Conservation (phyloP, 169 alveolate genomes). For the Fabrea salina region DNA sequence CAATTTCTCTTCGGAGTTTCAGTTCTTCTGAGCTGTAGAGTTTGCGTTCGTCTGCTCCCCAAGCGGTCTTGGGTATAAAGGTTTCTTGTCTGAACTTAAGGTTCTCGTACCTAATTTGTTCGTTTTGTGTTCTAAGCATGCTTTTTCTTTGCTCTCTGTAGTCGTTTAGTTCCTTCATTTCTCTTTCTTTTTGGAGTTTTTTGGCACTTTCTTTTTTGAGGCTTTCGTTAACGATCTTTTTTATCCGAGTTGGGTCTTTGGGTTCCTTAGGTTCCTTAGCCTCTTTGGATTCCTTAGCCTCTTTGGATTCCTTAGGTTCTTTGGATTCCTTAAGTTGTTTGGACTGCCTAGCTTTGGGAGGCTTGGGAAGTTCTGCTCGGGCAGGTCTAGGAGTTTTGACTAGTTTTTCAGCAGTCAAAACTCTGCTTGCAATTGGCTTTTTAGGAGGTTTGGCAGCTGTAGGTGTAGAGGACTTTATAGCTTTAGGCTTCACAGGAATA, state of each 20-base stretch:
- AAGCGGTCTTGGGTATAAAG: neutral
- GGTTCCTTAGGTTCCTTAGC: no score
- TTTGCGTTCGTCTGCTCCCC: slow-evolving; percentile 22
- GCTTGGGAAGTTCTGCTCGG: no score
- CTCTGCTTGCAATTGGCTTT: no score
- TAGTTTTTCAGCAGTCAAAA: no score
- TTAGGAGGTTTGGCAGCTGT: no score
- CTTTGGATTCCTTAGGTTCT: no score
- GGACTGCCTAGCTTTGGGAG: no score
- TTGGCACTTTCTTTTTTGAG: neutral
- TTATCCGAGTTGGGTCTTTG: neutral
- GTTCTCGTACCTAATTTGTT: neutral
- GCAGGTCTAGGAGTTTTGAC: no score
- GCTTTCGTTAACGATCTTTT: neutral
- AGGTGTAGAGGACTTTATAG: no score
- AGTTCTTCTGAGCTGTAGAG: neutral
- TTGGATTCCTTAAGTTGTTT: no score
- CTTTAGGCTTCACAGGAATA: neutral
- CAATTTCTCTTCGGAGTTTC: neutral
- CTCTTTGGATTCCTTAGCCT: no score
- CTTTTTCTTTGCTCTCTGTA: neutral
- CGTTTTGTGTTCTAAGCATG: neutral
- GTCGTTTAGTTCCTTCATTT: neutral
- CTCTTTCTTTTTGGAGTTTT: neutral
- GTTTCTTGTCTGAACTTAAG: slow-evolving; percentile 7